A percentile compares a stretch with the other conserved stretches of the same genome.
Evolutionary conservation across 2,329 filamentous ascomycete species (phyloP).

Genomic region (Westerdykella sp.): DNA sequence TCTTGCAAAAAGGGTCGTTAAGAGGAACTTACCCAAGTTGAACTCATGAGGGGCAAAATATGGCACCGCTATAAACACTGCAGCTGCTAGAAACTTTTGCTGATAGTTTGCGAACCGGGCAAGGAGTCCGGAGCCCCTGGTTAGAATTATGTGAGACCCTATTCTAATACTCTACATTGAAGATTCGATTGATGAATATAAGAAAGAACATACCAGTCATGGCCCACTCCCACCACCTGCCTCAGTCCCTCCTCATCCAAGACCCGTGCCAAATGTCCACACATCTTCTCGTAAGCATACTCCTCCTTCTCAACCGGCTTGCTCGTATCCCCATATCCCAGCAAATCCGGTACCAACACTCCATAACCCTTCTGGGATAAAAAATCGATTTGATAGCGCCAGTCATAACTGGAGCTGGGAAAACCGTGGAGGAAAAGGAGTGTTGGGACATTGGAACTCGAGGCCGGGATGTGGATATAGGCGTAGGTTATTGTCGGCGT

Average conservation of each 20-base stretch:
- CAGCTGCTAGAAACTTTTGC: conserved; percentile 1
- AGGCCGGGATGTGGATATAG: conserved; percentile 14
- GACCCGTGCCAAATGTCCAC: conserved; percentile 1
- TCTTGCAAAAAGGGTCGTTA: neutral
- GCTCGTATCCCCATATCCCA: conserved; percentile 56
- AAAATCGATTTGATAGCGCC: conserved; percentile 53
- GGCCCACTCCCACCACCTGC: conserved; percentile 6
- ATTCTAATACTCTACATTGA: too few species aligned
- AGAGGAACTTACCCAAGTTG: neutral
- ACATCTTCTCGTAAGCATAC: conserved; percentile 5
- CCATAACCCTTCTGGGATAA: conserved; percentile 53
- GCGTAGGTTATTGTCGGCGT: conserved; percentile 1
- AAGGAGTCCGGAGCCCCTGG: conserved; percentile 4
- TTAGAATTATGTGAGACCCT: neutral
- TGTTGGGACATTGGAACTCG: conserved; percentile 37
- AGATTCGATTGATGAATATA: neutral
- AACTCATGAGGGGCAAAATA: neutral
- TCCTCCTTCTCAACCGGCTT: conserved; percentile 9
- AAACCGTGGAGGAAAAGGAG: conserved; percentile 58
- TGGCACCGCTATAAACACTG: conserved; percentile 4
- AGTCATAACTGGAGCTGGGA: conserved; percentile 59
- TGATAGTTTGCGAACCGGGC: conserved; percentile 1
- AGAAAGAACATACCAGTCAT: conserved; percentile 4
- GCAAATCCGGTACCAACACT: conserved; percentile 57
- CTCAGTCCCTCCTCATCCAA: conserved; percentile 3